Evolutionary conservation across 768 basidiomycete species (phyloP).

Genomic region (Mycena capillaripes): DNA sequence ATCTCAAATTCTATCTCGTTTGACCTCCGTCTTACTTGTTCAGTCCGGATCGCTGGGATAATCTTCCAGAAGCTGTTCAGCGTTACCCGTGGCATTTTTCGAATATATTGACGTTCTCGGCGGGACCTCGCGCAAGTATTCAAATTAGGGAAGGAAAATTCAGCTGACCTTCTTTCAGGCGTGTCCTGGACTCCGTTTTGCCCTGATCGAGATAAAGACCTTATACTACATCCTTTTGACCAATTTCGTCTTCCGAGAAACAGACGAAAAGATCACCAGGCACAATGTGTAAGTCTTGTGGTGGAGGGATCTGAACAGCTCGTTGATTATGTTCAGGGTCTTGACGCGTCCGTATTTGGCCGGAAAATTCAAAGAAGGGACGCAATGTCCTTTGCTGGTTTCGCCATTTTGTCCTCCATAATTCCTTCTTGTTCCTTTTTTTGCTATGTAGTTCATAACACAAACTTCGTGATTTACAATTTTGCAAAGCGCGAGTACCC

Average conservation of each 20-base stretch:
- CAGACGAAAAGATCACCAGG: conserved; percentile 66
- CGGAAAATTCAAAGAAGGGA: conserved; percentile 68
- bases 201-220: conserved; percentile 86
- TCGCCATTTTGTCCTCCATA: conserved; percentile 41
- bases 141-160: neutral
- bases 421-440: neutral
- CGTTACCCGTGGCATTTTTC: conserved; percentile 80
- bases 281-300: conserved; percentile 70
- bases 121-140: conserved; percentile 80
- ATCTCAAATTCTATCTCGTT: neutral
- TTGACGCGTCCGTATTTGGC: conserved; percentile 74
- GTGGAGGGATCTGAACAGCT: neutral
- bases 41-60: conserved; percentile 88
- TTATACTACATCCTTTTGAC: conserved; percentile 80
- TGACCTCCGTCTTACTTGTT: neutral
- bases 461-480: no score
- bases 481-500: no score
- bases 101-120: conserved; percentile 82
- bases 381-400: conserved; percentile 73
- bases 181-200: conserved; percentile 87
- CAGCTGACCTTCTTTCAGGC: conserved; percentile 61
- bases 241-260: conserved; percentile 72
- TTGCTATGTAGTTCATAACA: no score
- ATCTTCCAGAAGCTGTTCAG: conserved; percentile 77
- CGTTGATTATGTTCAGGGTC: conserved; percentile 55